phyloP scores from a whole-genome alignment of 2,329 filamentous ascomycete species.

The Neonectria coccinea region DNA sequence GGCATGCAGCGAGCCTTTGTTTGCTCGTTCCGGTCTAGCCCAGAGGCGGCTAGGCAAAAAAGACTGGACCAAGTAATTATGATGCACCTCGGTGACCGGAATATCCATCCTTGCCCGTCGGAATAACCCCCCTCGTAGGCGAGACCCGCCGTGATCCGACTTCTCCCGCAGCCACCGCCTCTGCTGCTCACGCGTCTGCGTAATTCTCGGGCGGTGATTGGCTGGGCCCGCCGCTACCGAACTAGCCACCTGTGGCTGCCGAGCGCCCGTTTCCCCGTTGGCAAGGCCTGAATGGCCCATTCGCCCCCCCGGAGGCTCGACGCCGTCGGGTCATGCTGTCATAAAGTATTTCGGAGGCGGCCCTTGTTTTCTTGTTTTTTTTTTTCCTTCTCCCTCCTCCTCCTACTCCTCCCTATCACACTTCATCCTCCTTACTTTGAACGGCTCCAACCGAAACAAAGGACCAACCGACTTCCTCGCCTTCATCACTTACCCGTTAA shows the following conservation, averaged over 20 bases:
- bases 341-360: slow-evolving; percentile 52
- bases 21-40: slow-evolving; percentile 19
- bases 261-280: slow-evolving; percentile 22
- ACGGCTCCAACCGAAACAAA: slow-evolving; percentile 23
- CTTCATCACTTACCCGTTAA: slow-evolving; percentile 26
- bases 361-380: slow-evolving; percentile 38
- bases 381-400: slow-evolving; percentile 26
- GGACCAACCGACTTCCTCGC: slow-evolving; percentile 20
- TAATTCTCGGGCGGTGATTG: slow-evolving; percentile 55
- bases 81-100: not conserved
- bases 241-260: slow-evolving; percentile 40
- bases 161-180: slow-evolving; percentile 49
- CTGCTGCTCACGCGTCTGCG: slow-evolving; percentile 38
- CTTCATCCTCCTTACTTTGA: slow-evolving; percentile 27
- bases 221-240: slow-evolving; percentile 39
- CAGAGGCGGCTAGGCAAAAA: too few species aligned
- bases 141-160: slow-evolving; percentile 46
- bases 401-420: slow-evolving; percentile 37
- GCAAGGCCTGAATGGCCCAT: slow-evolving; percentile 4
- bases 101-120: not conserved
- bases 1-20: slow-evolving; percentile 2
- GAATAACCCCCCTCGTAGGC: not conserved
- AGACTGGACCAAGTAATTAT: too few species aligned
- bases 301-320: slow-evolving; percentile 9
- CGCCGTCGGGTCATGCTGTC: slow-evolving; percentile 53